These are phyloP conservation scores for Phytophthora macrochlamydospora DNA, from an alignment of 352 stramenopile species.

Conservation along the genomic window DNA sequence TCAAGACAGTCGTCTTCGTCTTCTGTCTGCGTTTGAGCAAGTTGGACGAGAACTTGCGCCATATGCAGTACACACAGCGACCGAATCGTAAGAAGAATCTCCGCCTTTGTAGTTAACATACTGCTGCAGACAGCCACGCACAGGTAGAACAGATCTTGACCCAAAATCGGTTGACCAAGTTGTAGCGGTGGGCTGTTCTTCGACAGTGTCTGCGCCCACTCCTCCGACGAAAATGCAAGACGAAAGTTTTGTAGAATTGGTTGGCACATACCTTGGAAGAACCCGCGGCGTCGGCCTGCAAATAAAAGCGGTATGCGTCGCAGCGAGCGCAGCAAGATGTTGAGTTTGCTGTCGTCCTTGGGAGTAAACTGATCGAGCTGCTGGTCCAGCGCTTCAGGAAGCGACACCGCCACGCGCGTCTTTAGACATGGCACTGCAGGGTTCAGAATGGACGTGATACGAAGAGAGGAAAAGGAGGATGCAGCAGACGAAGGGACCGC, in stretches of 20 bases:
- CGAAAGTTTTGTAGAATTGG: conserved; percentile 60
- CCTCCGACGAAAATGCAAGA: conserved; percentile 41
- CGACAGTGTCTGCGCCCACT: conserved; percentile 56
- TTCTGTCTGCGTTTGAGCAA: conserved; percentile 58
- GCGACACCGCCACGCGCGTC: conserved; percentile 61
- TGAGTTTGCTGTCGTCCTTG: conserved; percentile 82
- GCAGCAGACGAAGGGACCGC: conserved; percentile 21
- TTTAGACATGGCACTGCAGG: conserved; percentile 53
- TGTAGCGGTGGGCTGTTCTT: conserved; percentile 50
- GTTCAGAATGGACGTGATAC: conserved; percentile 74
- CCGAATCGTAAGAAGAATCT: conserved; percentile 81
- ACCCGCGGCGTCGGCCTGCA: conserved; percentile 48
- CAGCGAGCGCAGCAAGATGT: conserved; percentile 68
- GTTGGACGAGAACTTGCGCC: conserved; percentile 76
- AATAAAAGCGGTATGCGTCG: conserved; percentile 65
- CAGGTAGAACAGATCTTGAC: conserved; percentile 79
- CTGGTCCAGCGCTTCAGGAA: conserved; percentile 68
- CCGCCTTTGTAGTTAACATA: conserved; percentile 76
- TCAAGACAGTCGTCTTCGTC: conserved; percentile 57
- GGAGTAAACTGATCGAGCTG: conserved; percentile 74
- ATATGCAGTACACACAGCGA: conserved; percentile 82
- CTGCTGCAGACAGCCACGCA: conserved; percentile 79
- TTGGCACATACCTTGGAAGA: conserved; percentile 54
- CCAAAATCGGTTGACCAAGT: conserved; percentile 63
- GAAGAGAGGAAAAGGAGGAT: conserved; percentile 69